Conservation (phyloP, 1,139 yeast species). For the Protomyces lactucae-debilis region DNA sequence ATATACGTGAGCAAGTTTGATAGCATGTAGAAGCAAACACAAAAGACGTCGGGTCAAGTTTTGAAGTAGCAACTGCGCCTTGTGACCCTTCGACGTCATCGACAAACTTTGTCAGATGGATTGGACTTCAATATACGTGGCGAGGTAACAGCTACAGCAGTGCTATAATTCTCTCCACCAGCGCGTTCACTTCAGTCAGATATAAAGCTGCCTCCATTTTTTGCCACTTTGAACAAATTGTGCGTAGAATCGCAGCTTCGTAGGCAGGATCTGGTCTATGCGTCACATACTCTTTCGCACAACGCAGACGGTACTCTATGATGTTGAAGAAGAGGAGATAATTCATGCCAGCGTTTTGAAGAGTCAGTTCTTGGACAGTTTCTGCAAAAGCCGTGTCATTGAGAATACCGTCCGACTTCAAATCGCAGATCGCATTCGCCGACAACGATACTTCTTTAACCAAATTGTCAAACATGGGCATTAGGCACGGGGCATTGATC, state of each 20-base stretch:
- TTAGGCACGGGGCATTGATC: constrained; percentile 25
- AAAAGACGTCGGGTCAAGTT: neutral
- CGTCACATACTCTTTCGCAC: neutral
- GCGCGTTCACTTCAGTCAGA: neutral
- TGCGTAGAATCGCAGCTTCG: neutral
- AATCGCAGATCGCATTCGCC: constrained; percentile 7
- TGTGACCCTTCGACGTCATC: neutral
- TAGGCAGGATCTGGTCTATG: constrained; percentile 2
- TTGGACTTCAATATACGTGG: neutral
- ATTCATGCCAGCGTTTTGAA: constrained; percentile 23
- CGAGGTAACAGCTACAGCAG: too few relatives aligned
- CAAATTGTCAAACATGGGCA: constrained; percentile 8
- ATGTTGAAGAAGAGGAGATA: constrained; percentile 7
- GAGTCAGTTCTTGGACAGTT: constrained; percentile 14
- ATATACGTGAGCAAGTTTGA: neutral
- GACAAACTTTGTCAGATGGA: neutral
- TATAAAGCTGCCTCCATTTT: neutral
- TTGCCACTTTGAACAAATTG: constrained; percentile 3
- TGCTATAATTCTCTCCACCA: neutral
- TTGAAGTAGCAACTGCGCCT: neutral
- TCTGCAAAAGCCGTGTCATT: constrained; percentile 3
- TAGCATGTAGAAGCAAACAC: neutral
- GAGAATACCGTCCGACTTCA: constrained; percentile 9
- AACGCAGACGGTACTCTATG: constrained; percentile 1
- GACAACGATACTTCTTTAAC: constrained; percentile 9